These are phyloP conservation scores for Nosema muscidifuracis DNA, from an alignment of 371 early-diverging fungal species.

Conservation along the genomic window DNA sequence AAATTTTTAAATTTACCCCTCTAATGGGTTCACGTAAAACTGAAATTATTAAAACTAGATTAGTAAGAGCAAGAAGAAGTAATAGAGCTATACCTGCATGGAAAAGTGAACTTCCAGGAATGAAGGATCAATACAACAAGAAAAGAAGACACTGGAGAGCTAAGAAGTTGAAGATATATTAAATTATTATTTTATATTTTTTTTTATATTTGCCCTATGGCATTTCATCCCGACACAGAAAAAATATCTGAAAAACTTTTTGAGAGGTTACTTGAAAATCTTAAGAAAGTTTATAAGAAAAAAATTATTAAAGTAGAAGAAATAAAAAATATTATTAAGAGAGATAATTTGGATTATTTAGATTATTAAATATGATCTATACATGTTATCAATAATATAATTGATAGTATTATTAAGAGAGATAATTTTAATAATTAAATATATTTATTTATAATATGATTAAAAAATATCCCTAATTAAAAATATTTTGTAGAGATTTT, in stretches of 20 bases:
- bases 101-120: slow-evolving; percentile 59
- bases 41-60: slow-evolving; percentile 57
- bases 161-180: slow-evolving; percentile 57
- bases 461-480: too few relatives aligned
- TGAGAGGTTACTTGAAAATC: too few relatives aligned
- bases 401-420: too few relatives aligned
- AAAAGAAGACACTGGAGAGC: slow-evolving; percentile 60
- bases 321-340: slow-evolving; percentile 2
- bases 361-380: too few relatives aligned
- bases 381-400: too few relatives aligned
- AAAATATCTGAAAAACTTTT: too few relatives aligned
- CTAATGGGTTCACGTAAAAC: slow-evolving; percentile 51
- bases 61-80: slow-evolving; percentile 55
- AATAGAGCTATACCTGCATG: slow-evolving; percentile 61
- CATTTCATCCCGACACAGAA: too few relatives aligned
- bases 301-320: not conserved
- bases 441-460: too few relatives aligned
- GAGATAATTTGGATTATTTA: slow-evolving; percentile 7
- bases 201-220: not conserved
- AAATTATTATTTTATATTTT: slow-evolving; percentile 20
- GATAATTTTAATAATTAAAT: too few relatives aligned
- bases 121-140: slow-evolving; percentile 52
- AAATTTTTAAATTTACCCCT: too few relatives aligned
- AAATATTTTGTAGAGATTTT: too few relatives aligned
- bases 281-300: too few relatives aligned